phyloP scores from a whole-genome alignment of 2,329 filamentous ascomycete species.

The Exophiala aquamarina region DNA sequence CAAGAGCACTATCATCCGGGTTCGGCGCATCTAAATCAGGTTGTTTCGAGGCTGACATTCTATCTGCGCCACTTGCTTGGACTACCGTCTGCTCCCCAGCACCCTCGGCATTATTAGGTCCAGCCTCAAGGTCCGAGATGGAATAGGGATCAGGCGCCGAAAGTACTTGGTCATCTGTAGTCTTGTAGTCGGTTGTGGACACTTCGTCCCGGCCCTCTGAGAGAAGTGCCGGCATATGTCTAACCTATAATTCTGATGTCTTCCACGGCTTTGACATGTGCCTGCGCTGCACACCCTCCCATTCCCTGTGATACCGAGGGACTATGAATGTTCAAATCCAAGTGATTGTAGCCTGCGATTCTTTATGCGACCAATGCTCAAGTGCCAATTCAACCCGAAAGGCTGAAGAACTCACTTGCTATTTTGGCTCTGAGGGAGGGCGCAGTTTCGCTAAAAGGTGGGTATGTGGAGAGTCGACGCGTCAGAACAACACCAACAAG shows the following conservation, averaged over 20 bases:
- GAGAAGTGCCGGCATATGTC: conserved; percentile 18
- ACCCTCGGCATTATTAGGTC: not conserved
- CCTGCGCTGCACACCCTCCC: no score
- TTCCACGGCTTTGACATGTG: not conserved
- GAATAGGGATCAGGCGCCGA: not conserved
- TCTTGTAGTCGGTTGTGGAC: conserved; percentile 8
- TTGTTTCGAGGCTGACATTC: no score
- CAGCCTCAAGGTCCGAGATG: not conserved
- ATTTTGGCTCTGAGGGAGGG: not conserved
- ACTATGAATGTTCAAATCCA: no score
- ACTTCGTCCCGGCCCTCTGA: conserved; percentile 13
- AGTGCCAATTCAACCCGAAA: not conserved
- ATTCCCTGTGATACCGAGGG: no score
- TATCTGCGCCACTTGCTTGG: no score
- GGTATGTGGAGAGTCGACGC: conserved; percentile 17
- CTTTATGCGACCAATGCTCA: not conserved
- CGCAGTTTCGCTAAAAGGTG: not conserved
- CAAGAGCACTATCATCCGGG: conserved; percentile 20
- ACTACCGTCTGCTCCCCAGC: not conserved
- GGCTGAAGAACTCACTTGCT: not conserved
- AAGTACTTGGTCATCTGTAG: not conserved
- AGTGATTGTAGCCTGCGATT: not conserved
- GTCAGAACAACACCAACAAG: conserved; percentile 14
- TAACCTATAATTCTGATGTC: not conserved
- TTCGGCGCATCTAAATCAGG: conserved; percentile 6